Evolutionary conservation across 306 rosid genomes (phyloP).

Genomic region (Morella rubra): DNA sequence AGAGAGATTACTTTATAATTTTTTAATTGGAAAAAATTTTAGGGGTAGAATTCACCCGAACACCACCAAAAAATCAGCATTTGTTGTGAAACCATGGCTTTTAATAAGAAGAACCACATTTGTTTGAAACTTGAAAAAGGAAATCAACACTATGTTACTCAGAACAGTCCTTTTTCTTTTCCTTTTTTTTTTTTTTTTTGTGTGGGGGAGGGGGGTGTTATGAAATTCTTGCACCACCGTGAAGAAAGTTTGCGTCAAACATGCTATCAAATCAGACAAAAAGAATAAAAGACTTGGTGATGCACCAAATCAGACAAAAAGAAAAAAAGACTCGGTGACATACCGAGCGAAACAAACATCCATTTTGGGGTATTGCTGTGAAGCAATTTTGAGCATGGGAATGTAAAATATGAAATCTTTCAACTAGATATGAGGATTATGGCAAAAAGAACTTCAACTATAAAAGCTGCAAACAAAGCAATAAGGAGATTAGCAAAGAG

Average conservation of each 20-base stretch:
- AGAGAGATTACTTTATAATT: no score
- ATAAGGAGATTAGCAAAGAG: not conserved
- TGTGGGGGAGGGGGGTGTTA: not conserved
- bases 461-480: not conserved
- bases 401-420: not conserved
- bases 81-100: not conserved
- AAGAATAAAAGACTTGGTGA: not conserved
- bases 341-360: not conserved
- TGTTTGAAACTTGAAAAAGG: not conserved
- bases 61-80: not conserved
- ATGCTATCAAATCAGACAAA: not conserved
- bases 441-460: not conserved
- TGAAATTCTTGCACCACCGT: not conserved
- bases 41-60: no score
- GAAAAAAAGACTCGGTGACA: not conserved
- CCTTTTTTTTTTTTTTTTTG: no score
- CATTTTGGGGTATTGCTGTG: not conserved
- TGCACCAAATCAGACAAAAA: not conserved
- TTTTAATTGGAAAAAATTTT: no score
- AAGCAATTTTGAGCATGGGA: not conserved
- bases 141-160: not conserved
- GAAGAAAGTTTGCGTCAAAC: not conserved
- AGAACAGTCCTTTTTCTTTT: not conserved
- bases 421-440: not conserved
- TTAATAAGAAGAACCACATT: no score